Evolutionary conservation across 2,329 filamentous ascomycete genomes (phyloP), one percentile per base, ranked within the genome.

Genomic region (Phialophora expanda): DNA sequence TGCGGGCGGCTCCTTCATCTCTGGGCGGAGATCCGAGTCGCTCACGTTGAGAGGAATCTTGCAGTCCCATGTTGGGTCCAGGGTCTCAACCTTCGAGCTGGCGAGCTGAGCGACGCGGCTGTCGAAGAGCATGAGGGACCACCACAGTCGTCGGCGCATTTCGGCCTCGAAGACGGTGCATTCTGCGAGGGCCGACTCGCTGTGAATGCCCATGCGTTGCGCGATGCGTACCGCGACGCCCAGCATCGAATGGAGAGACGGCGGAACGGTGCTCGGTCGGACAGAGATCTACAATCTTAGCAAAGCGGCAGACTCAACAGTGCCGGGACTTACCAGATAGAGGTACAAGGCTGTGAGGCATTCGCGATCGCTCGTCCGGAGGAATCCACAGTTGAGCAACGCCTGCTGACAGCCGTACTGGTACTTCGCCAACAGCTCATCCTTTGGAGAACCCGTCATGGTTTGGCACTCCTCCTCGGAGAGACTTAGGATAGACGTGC

Each of bases 401-500:
- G 82, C 81, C 74, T 84, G 77, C 70, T 83, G 78, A 72, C 81
- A 80, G 44, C 77, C 78, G 70, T 79, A 77, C 63, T 80, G 79
- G 76, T 81, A 82, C 2, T 72, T 77, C 5, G 60, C 71, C 60
- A 82, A 83, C 76, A 80, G 79, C 32, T 77, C 78, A 69, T 79
- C 77, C 66, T 80, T 79, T 76, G 66, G 46, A 83, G 75, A 80
- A 82, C 2, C 72, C 76, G 6, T 59, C 70, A 75, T 71, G 4
- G 64, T 56, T 38, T 73, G 75, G 67, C 85, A 88, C 68, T 90
- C 87, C 0, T 81, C 78, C 1, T 83, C 80, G 0, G 76, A 76
- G 55, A 91, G 77, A 53, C 87, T 85, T 14, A 85, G 75, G 20
- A 86, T 77, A 0, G 87, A 83, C 73, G 88, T 83, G 64, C 82